Evolutionary conservation across 495 filamentous ascomycete genomes (phyloP).

Genomic region (Apiosordaria backusii): DNA sequence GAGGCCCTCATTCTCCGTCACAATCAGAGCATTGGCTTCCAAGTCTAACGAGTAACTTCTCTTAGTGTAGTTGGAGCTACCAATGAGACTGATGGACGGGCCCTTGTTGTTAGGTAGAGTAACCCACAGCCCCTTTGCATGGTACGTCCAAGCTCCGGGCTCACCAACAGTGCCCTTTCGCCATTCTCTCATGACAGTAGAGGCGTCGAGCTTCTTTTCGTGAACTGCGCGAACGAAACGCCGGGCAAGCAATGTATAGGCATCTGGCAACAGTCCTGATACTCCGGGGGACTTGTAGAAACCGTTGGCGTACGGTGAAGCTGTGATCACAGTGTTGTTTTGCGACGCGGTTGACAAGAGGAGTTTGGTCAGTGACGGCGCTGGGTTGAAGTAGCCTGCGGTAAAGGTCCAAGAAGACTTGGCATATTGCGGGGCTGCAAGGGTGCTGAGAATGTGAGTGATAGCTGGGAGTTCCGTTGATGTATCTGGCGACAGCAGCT

Average conservation of each 20-base stretch:
- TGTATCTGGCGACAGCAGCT: slow-evolving; percentile 69
- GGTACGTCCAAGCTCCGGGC: slow-evolving; percentile 90
- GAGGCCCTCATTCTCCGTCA: slow-evolving; percentile 72
- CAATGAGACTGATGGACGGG: slow-evolving; percentile 78
- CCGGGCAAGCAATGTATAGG: slow-evolving; percentile 82
- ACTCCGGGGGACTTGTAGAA: slow-evolving; percentile 89
- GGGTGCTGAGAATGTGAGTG: slow-evolving; percentile 62
- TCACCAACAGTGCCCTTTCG: slow-evolving; percentile 73
- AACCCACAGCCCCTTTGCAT: slow-evolving; percentile 95
- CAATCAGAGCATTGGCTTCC: slow-evolving; percentile 78
- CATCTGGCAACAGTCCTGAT: slow-evolving; percentile 82
- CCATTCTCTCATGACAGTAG: slow-evolving; percentile 85
- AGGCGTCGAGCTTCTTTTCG: slow-evolving; percentile 51
- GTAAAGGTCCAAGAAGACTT: slow-evolving; percentile 89
- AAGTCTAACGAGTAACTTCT: slow-evolving; percentile 88
- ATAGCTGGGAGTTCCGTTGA: slow-evolving; percentile 88
- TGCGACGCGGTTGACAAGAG: slow-evolving; percentile 65
- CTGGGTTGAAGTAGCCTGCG: slow-evolving; percentile 97
- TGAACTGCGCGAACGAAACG: slow-evolving; percentile 73
- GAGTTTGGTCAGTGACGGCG: slow-evolving; percentile 71
- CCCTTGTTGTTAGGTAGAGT: slow-evolving; percentile 58
- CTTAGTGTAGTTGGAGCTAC: slow-evolving; percentile 94
- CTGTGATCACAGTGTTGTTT: slow-evolving; percentile 80
- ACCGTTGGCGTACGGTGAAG: slow-evolving; percentile 92
- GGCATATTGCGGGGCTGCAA: slow-evolving; percentile 57